Evolutionary conservation across 2,329 filamentous ascomycete genomes (phyloP).

Genomic region (Chaetomiaceae sp.): DNA sequence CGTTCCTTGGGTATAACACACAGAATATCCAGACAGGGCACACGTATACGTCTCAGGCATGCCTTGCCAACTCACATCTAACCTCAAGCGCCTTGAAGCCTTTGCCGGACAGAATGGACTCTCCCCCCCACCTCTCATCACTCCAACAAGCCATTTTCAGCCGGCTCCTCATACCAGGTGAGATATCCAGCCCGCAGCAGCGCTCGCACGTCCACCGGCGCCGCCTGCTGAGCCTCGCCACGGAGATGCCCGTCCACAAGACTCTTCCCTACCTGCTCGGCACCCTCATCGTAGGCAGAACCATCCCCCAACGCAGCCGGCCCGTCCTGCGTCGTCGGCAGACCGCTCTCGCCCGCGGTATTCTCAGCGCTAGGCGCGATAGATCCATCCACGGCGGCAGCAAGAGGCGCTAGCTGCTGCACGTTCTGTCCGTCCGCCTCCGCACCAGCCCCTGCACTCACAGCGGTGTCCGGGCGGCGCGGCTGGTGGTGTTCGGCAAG

Average conservation of each 20-base stretch:
- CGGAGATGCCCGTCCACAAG: not conserved
- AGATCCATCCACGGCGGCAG: constrained; percentile 35
- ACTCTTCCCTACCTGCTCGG: not conserved
- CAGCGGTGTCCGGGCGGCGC: not conserved
- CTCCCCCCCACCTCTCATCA: not conserved
- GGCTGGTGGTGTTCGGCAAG: constrained; percentile 41
- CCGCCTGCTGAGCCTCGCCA: not conserved
- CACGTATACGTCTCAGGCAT: no score
- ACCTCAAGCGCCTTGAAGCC: no score
- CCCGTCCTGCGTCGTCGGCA: not conserved
- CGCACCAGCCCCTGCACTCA: constrained; percentile 1
- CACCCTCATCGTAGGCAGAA: not conserved
- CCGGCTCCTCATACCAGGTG: constrained; percentile 12
- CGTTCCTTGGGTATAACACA: no score
- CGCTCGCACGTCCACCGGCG: constrained; percentile 4
- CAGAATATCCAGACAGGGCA: no score
- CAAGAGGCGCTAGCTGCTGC: constrained; percentile 42
- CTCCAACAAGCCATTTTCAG: not conserved
- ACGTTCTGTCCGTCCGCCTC: constrained; percentile 40
- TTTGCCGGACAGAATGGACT: not conserved
- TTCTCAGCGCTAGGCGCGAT: not conserved
- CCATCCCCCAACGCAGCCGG: not conserved
- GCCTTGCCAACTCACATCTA: no score
- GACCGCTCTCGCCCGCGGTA: no score
- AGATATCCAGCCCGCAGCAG: constrained; percentile 15